These are phyloP conservation scores for Salicornia ramosissima DNA, from an alignment of 148 eudicot species.

Conservation along the genomic window DNA sequence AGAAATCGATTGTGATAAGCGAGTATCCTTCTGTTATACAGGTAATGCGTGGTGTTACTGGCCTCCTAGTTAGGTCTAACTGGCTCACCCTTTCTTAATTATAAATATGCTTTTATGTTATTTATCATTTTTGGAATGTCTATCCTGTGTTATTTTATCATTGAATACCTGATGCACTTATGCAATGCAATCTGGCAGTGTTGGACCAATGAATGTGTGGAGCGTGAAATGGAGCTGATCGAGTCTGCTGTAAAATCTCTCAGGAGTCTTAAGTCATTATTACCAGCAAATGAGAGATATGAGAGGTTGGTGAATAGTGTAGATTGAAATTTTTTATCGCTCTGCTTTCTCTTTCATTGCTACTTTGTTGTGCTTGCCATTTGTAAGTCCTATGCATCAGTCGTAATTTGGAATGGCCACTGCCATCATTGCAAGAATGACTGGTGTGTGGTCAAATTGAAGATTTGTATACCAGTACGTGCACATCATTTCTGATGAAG, in stretches of 20 bases:
- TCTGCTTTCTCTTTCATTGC: neutral
- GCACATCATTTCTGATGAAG: no score
- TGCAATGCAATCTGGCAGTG: constrained; percentile 36
- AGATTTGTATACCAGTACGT: no score
- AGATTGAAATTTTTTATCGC: neutral
- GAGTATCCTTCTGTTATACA: constrained; percentile 62
- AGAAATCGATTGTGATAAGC: constrained; percentile 71
- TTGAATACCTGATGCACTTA: neutral
- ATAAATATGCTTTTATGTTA: no score
- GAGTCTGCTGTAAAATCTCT: constrained; percentile 67
- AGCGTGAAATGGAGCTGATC: constrained; percentile 65
- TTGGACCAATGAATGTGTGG: constrained; percentile 68
- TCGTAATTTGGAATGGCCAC: no score
- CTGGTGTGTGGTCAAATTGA: no score
- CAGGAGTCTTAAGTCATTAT: constrained; percentile 56
- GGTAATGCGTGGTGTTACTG: constrained; percentile 35
- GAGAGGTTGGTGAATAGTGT: constrained; percentile 45
- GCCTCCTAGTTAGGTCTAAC: neutral
- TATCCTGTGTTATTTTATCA: no score
- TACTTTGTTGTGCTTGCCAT: neutral
- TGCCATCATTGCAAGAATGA: no score
- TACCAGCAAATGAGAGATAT: constrained; percentile 73
- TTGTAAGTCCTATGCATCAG: no score
- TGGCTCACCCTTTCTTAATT: neutral
- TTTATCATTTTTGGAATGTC: no score